Evolutionary conservation across 2,329 filamentous ascomycete genomes (phyloP).

Genomic region (Fusarium liriodendri): DNA sequence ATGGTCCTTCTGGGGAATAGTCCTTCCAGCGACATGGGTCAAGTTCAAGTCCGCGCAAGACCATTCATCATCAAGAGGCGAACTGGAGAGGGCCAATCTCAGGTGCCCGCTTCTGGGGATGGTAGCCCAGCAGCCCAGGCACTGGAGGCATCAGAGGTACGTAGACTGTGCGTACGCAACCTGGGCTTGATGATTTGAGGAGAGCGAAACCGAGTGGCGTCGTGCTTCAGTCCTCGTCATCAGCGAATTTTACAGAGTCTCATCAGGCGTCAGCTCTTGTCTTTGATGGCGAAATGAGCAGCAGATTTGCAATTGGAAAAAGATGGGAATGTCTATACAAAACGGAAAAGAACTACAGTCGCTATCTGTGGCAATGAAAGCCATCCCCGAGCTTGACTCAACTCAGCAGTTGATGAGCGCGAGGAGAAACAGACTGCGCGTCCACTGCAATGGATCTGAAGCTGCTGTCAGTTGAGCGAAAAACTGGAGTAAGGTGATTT

Average conservation of each 20-base stretch:
- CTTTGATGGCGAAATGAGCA: neutral
- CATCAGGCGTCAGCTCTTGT: slow-evolving; percentile 23
- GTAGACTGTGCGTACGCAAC: slow-evolving; percentile 27
- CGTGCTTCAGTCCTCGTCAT: slow-evolving; percentile 30
- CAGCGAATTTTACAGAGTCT: slow-evolving; percentile 26
- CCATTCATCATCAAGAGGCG: slow-evolving; percentile 40
- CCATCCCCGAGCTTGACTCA: slow-evolving; percentile 14
- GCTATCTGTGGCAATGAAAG: slow-evolving; percentile 26
- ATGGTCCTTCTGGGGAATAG: neutral
- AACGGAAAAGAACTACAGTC: slow-evolving; percentile 37
- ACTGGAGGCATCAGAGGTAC: slow-evolving; percentile 14
- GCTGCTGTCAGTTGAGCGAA: neutral
- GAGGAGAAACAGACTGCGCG: slow-evolving; percentile 22
- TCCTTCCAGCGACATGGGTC: slow-evolving; percentile 19
- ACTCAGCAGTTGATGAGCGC: slow-evolving; percentile 30
- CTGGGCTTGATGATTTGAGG: slow-evolving; percentile 1
- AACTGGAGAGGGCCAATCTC: slow-evolving; percentile 24
- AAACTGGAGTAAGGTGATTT: slow-evolving; percentile 19
- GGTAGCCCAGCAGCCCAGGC: slow-evolving; percentile 4
- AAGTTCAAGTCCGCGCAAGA: slow-evolving; percentile 30
- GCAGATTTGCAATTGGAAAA: slow-evolving; percentile 9
- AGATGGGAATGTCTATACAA: slow-evolving; percentile 25
- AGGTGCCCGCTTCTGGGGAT: neutral
- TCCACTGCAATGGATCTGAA: neutral
- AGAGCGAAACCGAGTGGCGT: slow-evolving; percentile 27